Conservation (phyloP, 2,329 filamentous ascomycete genomes). For the Thermomyces lanuginosus region DNA sequence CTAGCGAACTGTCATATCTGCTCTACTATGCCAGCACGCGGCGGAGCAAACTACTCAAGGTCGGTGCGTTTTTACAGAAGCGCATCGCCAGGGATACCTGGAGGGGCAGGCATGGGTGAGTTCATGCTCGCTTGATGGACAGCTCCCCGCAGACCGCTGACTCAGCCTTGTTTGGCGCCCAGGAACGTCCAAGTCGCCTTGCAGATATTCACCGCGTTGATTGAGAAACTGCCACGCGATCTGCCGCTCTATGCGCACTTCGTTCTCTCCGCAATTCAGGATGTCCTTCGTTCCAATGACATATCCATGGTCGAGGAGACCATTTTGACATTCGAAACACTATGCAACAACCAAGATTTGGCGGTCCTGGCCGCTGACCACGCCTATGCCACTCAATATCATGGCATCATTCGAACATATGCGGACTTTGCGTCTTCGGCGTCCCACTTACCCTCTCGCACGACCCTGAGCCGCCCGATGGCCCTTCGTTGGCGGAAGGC, state of each 20-base stretch:
- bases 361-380: constrained; percentile 74
- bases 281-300: constrained; percentile 69
- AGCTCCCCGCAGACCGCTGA: neutral
- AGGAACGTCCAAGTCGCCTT: constrained; percentile 91
- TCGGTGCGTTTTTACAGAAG: constrained; percentile 86
- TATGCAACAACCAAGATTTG: constrained; percentile 77
- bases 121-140: constrained; percentile 9
- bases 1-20: constrained; percentile 89
- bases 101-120: constrained; percentile 70
- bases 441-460: constrained; percentile 29
- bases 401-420: constrained; percentile 64
- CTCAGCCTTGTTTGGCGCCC: constrained; percentile 1
- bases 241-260: constrained; percentile 74
- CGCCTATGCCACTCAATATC: constrained; percentile 65
- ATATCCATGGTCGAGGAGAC: constrained; percentile 88
- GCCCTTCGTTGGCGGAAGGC: constrained; percentile 62
- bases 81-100: constrained; percentile 84
- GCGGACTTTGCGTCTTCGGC: constrained; percentile 60
- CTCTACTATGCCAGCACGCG: constrained; percentile 93
- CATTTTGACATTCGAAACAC: constrained; percentile 67
- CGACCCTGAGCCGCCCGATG: constrained; percentile 50
- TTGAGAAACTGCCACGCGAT: constrained; percentile 84
- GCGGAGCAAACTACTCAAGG: constrained; percentile 88
- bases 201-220: constrained; percentile 75
- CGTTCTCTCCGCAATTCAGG: constrained; percentile 68